Evolutionary conservation across 176 grass and related monocot genomes (phyloP), one percentile per base, ranked within the genome.

Genomic region (Ensete ventricosum): DNA sequence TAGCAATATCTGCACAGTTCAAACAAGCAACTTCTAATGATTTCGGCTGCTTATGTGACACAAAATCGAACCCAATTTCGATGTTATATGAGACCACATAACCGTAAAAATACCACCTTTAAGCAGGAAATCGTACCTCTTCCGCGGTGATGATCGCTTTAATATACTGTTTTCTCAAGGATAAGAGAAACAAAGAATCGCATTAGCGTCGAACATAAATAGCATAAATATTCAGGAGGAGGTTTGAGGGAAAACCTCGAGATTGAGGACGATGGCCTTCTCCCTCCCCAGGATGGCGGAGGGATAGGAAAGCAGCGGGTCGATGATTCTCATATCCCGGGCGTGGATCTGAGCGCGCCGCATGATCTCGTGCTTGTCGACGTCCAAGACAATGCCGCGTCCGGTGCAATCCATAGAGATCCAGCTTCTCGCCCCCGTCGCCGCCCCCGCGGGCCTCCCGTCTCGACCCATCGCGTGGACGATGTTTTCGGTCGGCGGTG

Each of bases 101-200:
- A 43, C 25, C 14, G 9, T 53, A 67, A 20, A 50, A 74, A 66
- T 63, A 6, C 67, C 22, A 14, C 1, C 14, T n/a, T 81, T 69
- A 77, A 82, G 71, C 27, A 54, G n/a, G 21, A 29, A 68, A 22
- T 52, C 14, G 73, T 82, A 97, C 93, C 93, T 97, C 90, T 64
- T 97, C 90, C 9, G 90, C 85, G 70, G 93, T 97, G 80, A 97
- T 88, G 55, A 97, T 97, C 48, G 93, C 93, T 86, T 97, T 97
- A 71, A 93, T 93, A 65, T 97, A 90, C 93, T 97, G 90, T 72
- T 88, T 74, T 54, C 70, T 54, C 66, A 49, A 62, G 4, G 34
- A 79, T 77, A 69, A 78, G 53, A 66, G 57, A 82, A 53, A 14
- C 70, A 77, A 69, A 82, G 72, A 8, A 81, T 81, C 29, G 52